These are phyloP conservation scores for Kluyveromyces siamensis DNA, from an alignment of 805 yeast genomes.

Conservation along the genomic window DNA sequence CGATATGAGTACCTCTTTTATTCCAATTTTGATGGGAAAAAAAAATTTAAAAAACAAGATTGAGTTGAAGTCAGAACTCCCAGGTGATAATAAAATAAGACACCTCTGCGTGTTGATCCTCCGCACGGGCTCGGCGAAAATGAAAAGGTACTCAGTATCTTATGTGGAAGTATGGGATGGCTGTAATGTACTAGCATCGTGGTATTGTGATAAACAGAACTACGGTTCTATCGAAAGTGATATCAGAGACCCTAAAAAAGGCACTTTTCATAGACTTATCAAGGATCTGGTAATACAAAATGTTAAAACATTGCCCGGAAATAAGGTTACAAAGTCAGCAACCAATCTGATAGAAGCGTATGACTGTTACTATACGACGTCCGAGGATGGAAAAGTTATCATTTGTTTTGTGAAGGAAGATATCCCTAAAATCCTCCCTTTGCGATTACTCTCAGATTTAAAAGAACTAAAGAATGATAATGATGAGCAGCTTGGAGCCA, in stretches of 20 bases:
- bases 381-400: slow-evolving; percentile 9
- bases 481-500: slow-evolving; percentile 17
- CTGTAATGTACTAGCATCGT: slow-evolving; percentile 15
- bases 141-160: slow-evolving; percentile 9
- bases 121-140: background rate
- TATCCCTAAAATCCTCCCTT: slow-evolving; percentile 25
- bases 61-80: too few species aligned
- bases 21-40: too few species aligned
- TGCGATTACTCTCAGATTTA: slow-evolving; percentile 25
- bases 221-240: slow-evolving; percentile 17
- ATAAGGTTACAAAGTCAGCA: slow-evolving; percentile 28
- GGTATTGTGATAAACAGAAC: slow-evolving; percentile 7
- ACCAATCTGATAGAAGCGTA: slow-evolving; percentile 23
- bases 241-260: slow-evolving; percentile 5
- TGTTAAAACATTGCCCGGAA: slow-evolving; percentile 22
- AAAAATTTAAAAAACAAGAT: background rate
- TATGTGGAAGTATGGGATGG: slow-evolving; percentile 22
- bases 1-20: too few species aligned
- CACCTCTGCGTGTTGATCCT: background rate
- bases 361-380: slow-evolving; percentile 28
- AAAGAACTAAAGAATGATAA: slow-evolving; percentile 16
- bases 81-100: background rate
- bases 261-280: slow-evolving; percentile 20
- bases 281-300: slow-evolving; percentile 25
- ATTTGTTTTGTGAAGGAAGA: slow-evolving; percentile 20